Evolutionary conservation across 106 monocot species (phyloP).

Genomic region (Dioscorea alata): DNA sequence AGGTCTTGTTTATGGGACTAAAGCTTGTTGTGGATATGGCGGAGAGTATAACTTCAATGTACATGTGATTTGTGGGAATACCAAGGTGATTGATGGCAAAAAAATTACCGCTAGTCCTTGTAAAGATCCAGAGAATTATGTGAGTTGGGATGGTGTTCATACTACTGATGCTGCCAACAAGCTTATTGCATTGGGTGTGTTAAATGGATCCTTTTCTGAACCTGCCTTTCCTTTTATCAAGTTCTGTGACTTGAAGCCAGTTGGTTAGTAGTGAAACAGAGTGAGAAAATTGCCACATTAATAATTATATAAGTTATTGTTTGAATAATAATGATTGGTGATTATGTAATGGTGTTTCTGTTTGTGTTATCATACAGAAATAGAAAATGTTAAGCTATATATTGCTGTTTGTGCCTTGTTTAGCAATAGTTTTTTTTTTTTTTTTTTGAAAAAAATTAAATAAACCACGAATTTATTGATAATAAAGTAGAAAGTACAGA

Average conservation of each 20-base stretch:
- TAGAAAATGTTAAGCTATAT: no score
- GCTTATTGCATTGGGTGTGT: conserved; percentile 26
- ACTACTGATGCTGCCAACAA: conserved; percentile 75
- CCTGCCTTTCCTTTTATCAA: conserved; percentile 54
- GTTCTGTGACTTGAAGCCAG: conserved; percentile 37
- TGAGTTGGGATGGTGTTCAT: conserved; percentile 95
- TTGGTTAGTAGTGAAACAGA: conserved; percentile 4
- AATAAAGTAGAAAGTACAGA: no score
- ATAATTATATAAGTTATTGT: no score
- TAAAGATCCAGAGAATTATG: conserved; percentile 58
- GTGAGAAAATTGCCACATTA: no score
- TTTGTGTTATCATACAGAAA: no score
- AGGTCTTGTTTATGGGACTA: conserved; percentile 62
- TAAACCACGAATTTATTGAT: no score
- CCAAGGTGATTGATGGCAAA: conserved; percentile 50
- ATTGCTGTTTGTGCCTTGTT: no score
- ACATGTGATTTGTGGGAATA: conserved; percentile 53
- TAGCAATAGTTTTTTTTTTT: no score
- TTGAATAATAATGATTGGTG: no score
- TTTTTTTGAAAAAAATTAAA: no score
- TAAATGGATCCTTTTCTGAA: conserved; percentile 47
- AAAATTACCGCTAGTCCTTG: conserved; percentile 46
- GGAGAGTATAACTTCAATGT: conserved; percentile 64
- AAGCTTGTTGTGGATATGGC: conserved; percentile 75
- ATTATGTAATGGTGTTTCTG: no score